Conservation (phyloP, 1,284 basidiomycete genomes). For the Leccinum huronense region DNA sequence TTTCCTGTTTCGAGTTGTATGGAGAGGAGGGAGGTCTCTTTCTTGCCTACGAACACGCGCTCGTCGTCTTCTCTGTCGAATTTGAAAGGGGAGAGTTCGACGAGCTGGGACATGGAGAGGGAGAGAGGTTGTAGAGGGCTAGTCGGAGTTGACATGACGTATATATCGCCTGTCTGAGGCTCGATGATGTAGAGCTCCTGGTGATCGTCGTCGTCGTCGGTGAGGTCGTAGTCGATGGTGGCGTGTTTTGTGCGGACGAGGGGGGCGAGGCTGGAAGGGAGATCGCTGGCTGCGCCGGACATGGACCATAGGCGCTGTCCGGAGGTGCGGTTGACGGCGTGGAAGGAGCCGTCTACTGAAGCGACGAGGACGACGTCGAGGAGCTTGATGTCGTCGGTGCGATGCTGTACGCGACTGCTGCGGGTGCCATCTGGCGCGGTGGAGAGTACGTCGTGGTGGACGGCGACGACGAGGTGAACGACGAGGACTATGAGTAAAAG, state of each 20-base stretch:
- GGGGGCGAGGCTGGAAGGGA: slow-evolving; percentile 58
- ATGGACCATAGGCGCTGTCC: slow-evolving; percentile 82
- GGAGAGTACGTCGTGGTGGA: slow-evolving; percentile 17
- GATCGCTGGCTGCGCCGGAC: slow-evolving; percentile 52
- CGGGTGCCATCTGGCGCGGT: slow-evolving; percentile 12
- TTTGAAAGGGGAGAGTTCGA: slow-evolving; percentile 83
- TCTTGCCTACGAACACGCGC: slow-evolving; percentile 80
- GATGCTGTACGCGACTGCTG: slow-evolving; percentile 8
- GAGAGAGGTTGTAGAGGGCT: slow-evolving; percentile 78
- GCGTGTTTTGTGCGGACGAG: slow-evolving; percentile 69
- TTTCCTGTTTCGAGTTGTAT: slow-evolving; percentile 82
- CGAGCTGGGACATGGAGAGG: slow-evolving; percentile 82
- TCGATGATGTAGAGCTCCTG: slow-evolving; percentile 88
- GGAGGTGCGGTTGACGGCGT: slow-evolving; percentile 79
- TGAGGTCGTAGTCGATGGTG: slow-evolving; percentile 52
- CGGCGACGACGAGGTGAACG: slow-evolving; percentile 13
- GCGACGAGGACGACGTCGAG: slow-evolving; percentile 81
- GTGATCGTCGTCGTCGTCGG: slow-evolving; percentile 51
- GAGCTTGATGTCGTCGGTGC: slow-evolving; percentile 48
- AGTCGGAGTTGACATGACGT: slow-evolving; percentile 66
- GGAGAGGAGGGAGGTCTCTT: slow-evolving; percentile 78
- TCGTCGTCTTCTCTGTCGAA: slow-evolving; percentile 65
- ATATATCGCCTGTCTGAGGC: slow-evolving; percentile 87
- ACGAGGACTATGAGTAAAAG: slow-evolving; percentile 1
- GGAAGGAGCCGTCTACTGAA: slow-evolving; percentile 87